phyloP scores from a whole-genome alignment of 768 basidiomycete genomes.

The Coprinopsis cinerea region DNA sequence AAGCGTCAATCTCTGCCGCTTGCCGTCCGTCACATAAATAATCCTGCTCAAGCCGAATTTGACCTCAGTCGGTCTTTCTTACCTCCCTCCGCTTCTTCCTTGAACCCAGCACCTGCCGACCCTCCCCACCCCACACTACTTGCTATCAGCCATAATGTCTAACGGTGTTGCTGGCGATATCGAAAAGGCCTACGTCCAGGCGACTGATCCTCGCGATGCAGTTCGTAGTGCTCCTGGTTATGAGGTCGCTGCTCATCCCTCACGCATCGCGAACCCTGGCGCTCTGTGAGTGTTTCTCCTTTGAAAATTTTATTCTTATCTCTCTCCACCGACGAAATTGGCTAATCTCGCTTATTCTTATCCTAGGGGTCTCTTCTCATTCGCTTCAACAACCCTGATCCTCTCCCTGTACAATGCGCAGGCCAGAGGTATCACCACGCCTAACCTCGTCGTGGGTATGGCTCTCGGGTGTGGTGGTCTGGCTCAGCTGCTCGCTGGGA shows the following conservation, averaged over 20 bases:
- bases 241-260: slow-evolving; percentile 21
- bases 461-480: slow-evolving; percentile 81
- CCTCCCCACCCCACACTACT: slow-evolving; percentile 1
- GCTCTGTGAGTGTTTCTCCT: slow-evolving; percentile 35
- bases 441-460: slow-evolving; percentile 83
- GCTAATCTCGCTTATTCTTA: slow-evolving; percentile 6
- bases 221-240: slow-evolving; percentile 18
- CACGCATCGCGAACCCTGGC: slow-evolving; percentile 54
- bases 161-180: slow-evolving; percentile 19
- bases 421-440: slow-evolving; percentile 43
- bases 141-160: not conserved
- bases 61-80: not conserved
- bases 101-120: slow-evolving; percentile 6
- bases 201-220: slow-evolving; percentile 22
- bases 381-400: slow-evolving; percentile 80
- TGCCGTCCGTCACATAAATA: too few relatives aligned
- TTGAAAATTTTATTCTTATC: slow-evolving; percentile 2
- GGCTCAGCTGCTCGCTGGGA: slow-evolving; percentile 80
- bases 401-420: slow-evolving; percentile 68
- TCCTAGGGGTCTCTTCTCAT: slow-evolving; percentile 68
- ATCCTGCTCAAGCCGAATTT: not conserved
- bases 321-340: too few relatives aligned
- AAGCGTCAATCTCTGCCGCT: too few relatives aligned
- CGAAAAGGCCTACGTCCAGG: slow-evolving; percentile 31
- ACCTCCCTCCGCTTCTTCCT: not conserved